phyloP scores from a whole-genome alignment of 495 filamentous ascomycete species.

The Apiosordaria backusii region DNA sequence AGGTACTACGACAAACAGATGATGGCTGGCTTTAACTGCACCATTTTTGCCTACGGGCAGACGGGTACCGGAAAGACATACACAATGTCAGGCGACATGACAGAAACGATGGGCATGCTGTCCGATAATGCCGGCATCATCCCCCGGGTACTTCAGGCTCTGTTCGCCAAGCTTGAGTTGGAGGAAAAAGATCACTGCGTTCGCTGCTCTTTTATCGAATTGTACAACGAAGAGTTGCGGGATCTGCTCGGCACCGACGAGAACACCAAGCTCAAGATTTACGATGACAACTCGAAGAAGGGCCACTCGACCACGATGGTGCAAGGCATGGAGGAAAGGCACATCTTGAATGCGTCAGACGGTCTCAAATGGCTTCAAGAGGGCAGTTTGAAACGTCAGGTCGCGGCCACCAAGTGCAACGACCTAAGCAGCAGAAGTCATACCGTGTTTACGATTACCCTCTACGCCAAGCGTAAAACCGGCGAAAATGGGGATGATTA shows the following conservation, averaged over 20 bases:
- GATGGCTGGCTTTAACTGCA: conserved; percentile 95
- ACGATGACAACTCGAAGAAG: conserved; percentile 81
- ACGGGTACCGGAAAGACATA: conserved; percentile 98
- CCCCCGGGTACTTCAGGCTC: conserved; percentile 76
- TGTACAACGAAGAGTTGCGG: conserved; percentile 95
- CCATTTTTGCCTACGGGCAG: conserved; percentile 97
- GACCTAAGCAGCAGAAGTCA: conserved; percentile 94
- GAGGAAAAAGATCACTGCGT: conserved; percentile 83
- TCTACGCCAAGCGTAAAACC: conserved; percentile 72
- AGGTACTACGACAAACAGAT: conserved; percentile 47
- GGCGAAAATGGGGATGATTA: conserved; percentile 76
- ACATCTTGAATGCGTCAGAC: conserved; percentile 77
- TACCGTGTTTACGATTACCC: conserved; percentile 93
- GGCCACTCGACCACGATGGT: conserved; percentile 76
- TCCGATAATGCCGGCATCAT: conserved; percentile 93
- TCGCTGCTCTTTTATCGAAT: conserved; percentile 96
- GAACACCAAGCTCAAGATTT: conserved; percentile 85
- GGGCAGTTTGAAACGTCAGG: conserved; percentile 89
- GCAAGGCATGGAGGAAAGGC: conserved; percentile 95
- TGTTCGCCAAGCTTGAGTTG: conserved; percentile 76
- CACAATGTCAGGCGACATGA: conserved; percentile 98
- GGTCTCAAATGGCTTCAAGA: conserved; percentile 86
- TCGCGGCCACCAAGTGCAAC: conserved; percentile 97
- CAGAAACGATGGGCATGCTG: conserved; percentile 73
- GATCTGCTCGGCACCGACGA: conserved; percentile 84